A percentile compares a stretch with the other conserved stretches of the same genome.
These are phyloP conservation scores for Aspergillus flavus DNA, from an alignment of 2,329 filamentous ascomycete genomes.

Conservation along the genomic window DNA sequence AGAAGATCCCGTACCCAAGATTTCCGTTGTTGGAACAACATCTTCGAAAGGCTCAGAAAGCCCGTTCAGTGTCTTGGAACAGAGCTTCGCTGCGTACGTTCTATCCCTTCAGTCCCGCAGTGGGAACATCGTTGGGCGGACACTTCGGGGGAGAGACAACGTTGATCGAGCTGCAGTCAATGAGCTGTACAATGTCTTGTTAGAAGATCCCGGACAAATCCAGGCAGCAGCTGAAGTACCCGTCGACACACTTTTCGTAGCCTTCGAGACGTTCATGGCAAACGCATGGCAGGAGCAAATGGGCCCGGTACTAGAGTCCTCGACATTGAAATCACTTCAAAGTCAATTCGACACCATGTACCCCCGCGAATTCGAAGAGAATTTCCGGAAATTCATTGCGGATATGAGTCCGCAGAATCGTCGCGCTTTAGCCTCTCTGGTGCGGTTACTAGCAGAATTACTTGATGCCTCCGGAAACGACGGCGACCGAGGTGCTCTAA, in stretches of 20 bases:
- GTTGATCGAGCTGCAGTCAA: slow-evolving; percentile 83
- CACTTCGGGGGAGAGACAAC: slow-evolving; percentile 67
- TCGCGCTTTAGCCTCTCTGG: slow-evolving; percentile 78
- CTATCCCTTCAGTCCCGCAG: slow-evolving; percentile 81
- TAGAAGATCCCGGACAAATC: slow-evolving; percentile 79
- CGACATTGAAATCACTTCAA: slow-evolving; percentile 74
- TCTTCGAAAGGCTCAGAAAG: slow-evolving; percentile 59
- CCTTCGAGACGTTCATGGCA: slow-evolving; percentile 90
- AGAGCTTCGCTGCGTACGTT: slow-evolving; percentile 81
- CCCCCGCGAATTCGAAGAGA: slow-evolving; percentile 56
- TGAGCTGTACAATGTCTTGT: slow-evolving; percentile 83
- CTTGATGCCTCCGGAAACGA: slow-evolving; percentile 90
- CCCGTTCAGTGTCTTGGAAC: slow-evolving; percentile 74
- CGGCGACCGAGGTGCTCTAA: slow-evolving; percentile 84
- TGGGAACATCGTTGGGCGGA: slow-evolving; percentile 80
- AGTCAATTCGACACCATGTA: slow-evolving; percentile 45
- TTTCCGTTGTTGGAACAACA: slow-evolving; percentile 58
- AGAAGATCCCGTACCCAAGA: slow-evolving; percentile 34
- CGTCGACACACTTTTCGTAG: slow-evolving; percentile 83
- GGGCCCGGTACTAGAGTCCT: slow-evolving; percentile 76
- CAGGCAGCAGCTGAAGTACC: slow-evolving; percentile 74
- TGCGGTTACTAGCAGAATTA: slow-evolving; percentile 83
- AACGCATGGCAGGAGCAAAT: slow-evolving; percentile 88
- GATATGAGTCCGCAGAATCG: slow-evolving; percentile 62
- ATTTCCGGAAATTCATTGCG: slow-evolving; percentile 56